phyloP scores from a whole-genome alignment of 371 early-diverging fungal genomes.

The Mortierella sp. region DNA sequence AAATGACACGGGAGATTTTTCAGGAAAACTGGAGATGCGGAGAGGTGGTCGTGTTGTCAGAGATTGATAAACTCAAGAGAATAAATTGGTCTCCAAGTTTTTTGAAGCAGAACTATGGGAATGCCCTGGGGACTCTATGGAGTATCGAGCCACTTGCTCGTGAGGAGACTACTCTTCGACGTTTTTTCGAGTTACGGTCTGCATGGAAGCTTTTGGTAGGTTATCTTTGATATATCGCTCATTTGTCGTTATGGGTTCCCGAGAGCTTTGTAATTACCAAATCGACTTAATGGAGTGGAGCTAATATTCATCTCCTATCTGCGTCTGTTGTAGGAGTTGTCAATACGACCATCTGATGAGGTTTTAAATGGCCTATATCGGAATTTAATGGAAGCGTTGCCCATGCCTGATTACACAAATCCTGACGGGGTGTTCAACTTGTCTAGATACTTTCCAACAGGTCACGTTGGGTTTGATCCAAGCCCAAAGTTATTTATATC shows the following conservation, averaged over 20 bases:
- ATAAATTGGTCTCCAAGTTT: conserved; percentile 59
- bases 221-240: not conserved
- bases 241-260: not conserved
- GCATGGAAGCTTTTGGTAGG: not conserved
- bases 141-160: conserved; percentile 60
- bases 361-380: conserved; percentile 64
- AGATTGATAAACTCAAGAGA: conserved; percentile 31
- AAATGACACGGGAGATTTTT: conserved; percentile 49
- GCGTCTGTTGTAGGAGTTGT: conserved; percentile 72
- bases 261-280: too few relatives aligned
- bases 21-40: conserved; percentile 59
- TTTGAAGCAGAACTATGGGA: conserved; percentile 57
- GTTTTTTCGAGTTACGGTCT: not conserved
- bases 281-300: too few relatives aligned
- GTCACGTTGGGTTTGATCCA: conserved; percentile 67
- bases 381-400: conserved; percentile 69
- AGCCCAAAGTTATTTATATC: conserved; percentile 82
- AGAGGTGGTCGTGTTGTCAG: conserved; percentile 56
- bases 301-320: not conserved
- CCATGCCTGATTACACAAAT: conserved; percentile 70
- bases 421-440: conserved; percentile 72
- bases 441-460: conserved; percentile 65
- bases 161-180: not conserved
- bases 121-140: conserved; percentile 51
- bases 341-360: conserved; percentile 63